Percentiles rank a stretch among this genome's conserved stretches.
Evolutionary conservation across 768 basidiomycete species (phyloP).

Genomic region (Trametes meyenii): DNA sequence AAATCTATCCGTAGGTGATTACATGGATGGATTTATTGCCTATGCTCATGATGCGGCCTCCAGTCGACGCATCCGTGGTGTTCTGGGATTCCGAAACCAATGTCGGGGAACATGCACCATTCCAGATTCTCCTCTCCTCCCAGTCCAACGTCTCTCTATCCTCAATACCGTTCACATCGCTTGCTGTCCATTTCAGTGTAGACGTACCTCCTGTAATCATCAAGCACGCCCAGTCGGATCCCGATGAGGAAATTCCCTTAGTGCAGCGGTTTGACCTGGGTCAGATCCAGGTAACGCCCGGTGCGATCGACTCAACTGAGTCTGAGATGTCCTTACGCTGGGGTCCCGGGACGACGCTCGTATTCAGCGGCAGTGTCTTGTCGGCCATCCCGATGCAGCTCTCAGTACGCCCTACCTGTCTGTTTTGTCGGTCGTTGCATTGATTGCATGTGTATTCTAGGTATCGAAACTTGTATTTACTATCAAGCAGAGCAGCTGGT

Average conservation of each 20-base stretch:
- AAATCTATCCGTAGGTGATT: conserved; percentile 58
- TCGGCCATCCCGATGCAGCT: conserved; percentile 53
- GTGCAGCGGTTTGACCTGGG: conserved; percentile 54
- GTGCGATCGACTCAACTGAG: conserved; percentile 27
- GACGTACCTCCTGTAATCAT: conserved; percentile 53
- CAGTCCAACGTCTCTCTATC: conserved; percentile 52
- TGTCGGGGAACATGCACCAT: conserved; percentile 64
- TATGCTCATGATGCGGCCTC: background rate
- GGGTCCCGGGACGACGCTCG: conserved; percentile 51
- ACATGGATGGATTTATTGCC: no score
- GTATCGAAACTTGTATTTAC: conserved; percentile 52
- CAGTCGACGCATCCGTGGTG: conserved; percentile 66
- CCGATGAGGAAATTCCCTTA: conserved; percentile 1
- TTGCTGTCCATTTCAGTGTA: conserved; percentile 63
- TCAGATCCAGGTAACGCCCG: conserved; percentile 25
- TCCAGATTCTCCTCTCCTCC: conserved; percentile 71
- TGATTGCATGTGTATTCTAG: conserved; percentile 17
- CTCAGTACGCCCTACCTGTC: conserved; percentile 46
- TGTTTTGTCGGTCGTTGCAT: background rate
- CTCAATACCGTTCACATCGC: conserved; percentile 59
- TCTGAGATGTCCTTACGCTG: conserved; percentile 56
- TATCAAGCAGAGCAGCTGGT: conserved; percentile 66
- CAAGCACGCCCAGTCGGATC: conserved; percentile 39
- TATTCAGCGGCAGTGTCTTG: conserved; percentile 63
- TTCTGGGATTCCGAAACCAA: conserved; percentile 74